Percentiles rank a stretch among this genome's conserved stretches.
Conservation (phyloP, 2,329 filamentous ascomycete species). For the Penicillium brasilianum region DNA sequence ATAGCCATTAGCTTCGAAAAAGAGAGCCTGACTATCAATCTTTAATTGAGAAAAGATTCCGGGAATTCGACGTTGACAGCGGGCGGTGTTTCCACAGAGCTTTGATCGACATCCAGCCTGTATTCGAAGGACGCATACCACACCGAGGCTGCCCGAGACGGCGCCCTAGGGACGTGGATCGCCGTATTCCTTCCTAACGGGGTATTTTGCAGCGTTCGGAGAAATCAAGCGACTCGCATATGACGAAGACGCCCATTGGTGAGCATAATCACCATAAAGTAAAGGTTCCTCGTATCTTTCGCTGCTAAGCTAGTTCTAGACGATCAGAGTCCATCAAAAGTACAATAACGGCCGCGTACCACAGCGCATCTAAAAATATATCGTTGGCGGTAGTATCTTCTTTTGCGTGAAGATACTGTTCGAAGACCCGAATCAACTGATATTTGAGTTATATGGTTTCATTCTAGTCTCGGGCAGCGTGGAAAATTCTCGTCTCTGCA, state of each 20-base stretch:
- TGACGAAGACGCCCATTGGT: conserved; percentile 32
- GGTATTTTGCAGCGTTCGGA: conserved; percentile 12
- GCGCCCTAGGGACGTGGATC: conserved; percentile 17
- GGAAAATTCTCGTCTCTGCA: conserved; percentile 21
- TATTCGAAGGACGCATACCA: conserved; percentile 19
- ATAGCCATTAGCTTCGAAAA: conserved; percentile 21
- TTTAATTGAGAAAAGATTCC: conserved; percentile 9
- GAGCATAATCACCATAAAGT: conserved; percentile 17
- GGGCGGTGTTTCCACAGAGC: background rate
- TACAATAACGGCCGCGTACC: conserved; percentile 37
- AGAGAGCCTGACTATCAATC: conserved; percentile 12
- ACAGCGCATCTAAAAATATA: conserved; percentile 33
- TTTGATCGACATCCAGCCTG: conserved; percentile 3
- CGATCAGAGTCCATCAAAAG: conserved; percentile 34
- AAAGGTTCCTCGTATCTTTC: conserved; percentile 30
- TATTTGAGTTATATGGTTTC: background rate
- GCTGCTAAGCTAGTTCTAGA: conserved; percentile 36
- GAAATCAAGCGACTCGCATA: conserved; percentile 17
- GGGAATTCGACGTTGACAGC: conserved; percentile 9
- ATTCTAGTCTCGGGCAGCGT: background rate
- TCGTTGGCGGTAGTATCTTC: conserved; percentile 13
- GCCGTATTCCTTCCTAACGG: conserved; percentile 14
- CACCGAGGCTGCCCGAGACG: conserved; percentile 15
- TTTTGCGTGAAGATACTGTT: conserved; percentile 19
- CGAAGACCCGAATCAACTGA: conserved; percentile 14